phyloP scores from a whole-genome alignment of 768 basidiomycete species.

The Omphalotus guepiniiformis region DNA sequence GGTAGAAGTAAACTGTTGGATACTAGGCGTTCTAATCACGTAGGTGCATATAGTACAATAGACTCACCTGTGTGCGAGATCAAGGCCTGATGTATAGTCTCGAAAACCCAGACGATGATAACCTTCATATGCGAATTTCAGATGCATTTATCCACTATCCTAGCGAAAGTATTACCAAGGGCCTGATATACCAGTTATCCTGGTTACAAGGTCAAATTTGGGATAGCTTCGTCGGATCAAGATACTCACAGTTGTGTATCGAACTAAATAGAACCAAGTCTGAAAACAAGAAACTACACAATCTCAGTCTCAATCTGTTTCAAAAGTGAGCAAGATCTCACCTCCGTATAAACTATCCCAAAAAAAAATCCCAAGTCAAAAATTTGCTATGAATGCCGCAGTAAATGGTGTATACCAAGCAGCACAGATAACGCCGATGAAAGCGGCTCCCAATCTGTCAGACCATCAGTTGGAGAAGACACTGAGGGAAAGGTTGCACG shows the following conservation, averaged over 20 bases:
- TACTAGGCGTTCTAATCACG: neutral
- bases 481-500: slow-evolving; percentile 10
- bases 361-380: neutral
- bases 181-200: slow-evolving; percentile 51
- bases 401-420: slow-evolving; percentile 32
- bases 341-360: slow-evolving; percentile 53
- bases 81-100: slow-evolving; percentile 48
- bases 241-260: slow-evolving; percentile 36
- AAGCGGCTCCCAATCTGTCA: slow-evolving; percentile 45
- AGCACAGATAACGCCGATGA: slow-evolving; percentile 45
- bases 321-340: slow-evolving; percentile 17
- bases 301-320: neutral
- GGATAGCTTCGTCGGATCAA: neutral
- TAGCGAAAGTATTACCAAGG: slow-evolving; percentile 29
- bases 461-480: neutral
- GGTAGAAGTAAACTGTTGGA: slow-evolving; percentile 45
- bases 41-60: neutral
- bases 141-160: neutral
- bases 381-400: neutral
- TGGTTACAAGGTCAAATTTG: slow-evolving; percentile 15
- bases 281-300: slow-evolving; percentile 50
- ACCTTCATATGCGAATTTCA: slow-evolving; percentile 30
- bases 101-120: slow-evolving; percentile 42
- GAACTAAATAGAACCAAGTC: slow-evolving; percentile 51
- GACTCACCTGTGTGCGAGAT: slow-evolving; percentile 49